Base-by-base conservation (phyloP, 2,329 filamentous ascomycete genomes). In the Phyllosticta citriasiana region DNA sequence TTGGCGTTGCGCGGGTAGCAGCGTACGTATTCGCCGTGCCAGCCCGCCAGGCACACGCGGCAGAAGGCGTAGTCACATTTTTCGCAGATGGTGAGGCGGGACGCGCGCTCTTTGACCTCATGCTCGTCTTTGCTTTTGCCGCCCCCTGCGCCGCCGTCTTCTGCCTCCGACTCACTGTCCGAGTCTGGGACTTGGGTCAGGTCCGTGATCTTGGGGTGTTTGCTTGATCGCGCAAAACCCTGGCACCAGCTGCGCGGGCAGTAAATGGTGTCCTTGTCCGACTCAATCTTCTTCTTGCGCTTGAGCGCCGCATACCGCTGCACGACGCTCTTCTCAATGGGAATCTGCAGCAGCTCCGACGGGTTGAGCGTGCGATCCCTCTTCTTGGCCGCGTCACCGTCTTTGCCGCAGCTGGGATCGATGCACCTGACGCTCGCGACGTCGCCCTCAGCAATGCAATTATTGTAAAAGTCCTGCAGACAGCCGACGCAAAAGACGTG, bases 401-500 rank as follows among this genome's bases (percentile, higher is more conserved):
- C 79, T 67, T 87, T 88, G 50, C 88, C 88, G 68, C 94, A 99
- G 62, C 84, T 83, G 0, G 91, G 90, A 12, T 87, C 82, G 30
- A 95, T 79, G 69, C 94, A 99, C 64, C 87, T 87, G 30, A 99
- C 87, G 7, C 84, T 83, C 56, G 85, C 80, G 19, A 99, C 79
- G 67, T 95, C 87, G 0, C 94, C 94, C 69, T 95, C 89, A 0
- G 80, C 84, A 67, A 99, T 97, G 66, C 90, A 91, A 65, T 85
- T 87, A 66, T 88, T 90, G 79, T 96, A 97, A 67, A 93, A 97
- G 67, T 93, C 90, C 64, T 89, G 87, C 2, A 99, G 79, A 69
- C 94, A 99, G n/a, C 84, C 74, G 19, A 87, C 77, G 73, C 94
- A 99, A 70, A 97, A 99, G 47, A 97, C 91, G 71, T 99, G 93